Conservation (phyloP, 805 yeast genomes). For the Kodamaea neixiangensis region DNA sequence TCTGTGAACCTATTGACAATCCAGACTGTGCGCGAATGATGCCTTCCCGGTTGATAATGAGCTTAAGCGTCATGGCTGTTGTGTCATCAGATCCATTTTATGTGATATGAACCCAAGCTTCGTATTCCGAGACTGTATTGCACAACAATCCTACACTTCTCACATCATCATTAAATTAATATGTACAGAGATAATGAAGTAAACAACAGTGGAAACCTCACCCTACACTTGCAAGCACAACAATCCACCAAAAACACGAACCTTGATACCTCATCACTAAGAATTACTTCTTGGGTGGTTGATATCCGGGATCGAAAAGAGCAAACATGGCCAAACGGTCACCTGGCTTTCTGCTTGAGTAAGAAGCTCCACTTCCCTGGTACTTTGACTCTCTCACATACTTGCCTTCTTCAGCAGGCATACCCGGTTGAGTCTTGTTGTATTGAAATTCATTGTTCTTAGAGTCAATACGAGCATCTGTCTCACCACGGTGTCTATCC, state of each 20-base stretch:
- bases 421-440: conserved; percentile 52
- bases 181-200: neutral
- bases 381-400: conserved; percentile 55
- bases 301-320: conserved; percentile 21
- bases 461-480: conserved; percentile 37
- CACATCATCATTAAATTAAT: neutral
- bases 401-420: conserved; percentile 41
- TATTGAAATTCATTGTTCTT: conserved; percentile 31
- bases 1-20: too few relatives aligned
- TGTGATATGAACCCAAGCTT: too few relatives aligned
- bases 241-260: neutral
- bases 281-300: conserved; percentile 10
- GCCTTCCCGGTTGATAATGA: too few relatives aligned
- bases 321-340: conserved; percentile 45
- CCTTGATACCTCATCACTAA: neutral
- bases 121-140: neutral
- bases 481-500: conserved; percentile 34
- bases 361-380: conserved; percentile 68
- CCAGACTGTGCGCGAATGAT: too few relatives aligned
- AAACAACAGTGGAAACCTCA: too few relatives aligned
- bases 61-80: too few relatives aligned
- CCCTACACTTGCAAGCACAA: neutral
- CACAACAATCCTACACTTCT: neutral
- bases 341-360: conserved; percentile 57
- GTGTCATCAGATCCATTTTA: too few relatives aligned